Evolutionary conservation across 176 grass and related monocot species (phyloP), one percentile per base, ranked within the genome.

Genomic region (Avena eriantha): DNA sequence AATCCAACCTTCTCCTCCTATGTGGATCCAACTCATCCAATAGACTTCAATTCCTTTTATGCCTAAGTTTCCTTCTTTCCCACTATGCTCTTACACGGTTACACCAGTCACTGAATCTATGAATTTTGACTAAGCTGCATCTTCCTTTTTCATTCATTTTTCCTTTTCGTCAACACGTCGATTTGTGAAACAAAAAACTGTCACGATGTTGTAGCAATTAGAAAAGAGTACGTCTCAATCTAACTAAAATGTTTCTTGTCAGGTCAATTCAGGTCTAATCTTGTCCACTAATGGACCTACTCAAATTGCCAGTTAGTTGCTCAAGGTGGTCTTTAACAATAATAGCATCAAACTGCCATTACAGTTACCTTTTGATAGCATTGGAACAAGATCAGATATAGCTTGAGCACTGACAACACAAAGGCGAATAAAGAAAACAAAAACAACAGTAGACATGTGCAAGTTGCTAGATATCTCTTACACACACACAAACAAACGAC

Each of bases 251-350:
- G 26, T 17, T 55, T 88, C 69, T 81, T 50, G 82, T 82, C 86
- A 78, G 34, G 90, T 88, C 82, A 88, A 82, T 88, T 87, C 82
- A 77, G 45, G 88, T 82, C 31, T 82, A 88, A 80, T 88, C 19
- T 69, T 76, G 76, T 34, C 26, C 63, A 45, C 70, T 63, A 82
- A 88, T 82, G 31, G 43, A 91, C 61, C 61, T 85, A 71, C 86
- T 61, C 60, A 78, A 85, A 41, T 63, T 88, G 76, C 60, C 61
- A 16, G 43, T 85, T 85, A 80, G 70, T 21, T 91, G 50, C 22
- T 54, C 50, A 77, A 60, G 76, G n/a, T 88, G 77, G 77, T 71
- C 59, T 57, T 88, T 77, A 59, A 81, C 69, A 68, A 80, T 76
- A 23, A 76, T 54, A 82, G 58, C 65, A 71, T 18, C 84, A 83